Conservation (phyloP, 108 stramenopile genomes). For the Cyclotella baltica region DNA sequence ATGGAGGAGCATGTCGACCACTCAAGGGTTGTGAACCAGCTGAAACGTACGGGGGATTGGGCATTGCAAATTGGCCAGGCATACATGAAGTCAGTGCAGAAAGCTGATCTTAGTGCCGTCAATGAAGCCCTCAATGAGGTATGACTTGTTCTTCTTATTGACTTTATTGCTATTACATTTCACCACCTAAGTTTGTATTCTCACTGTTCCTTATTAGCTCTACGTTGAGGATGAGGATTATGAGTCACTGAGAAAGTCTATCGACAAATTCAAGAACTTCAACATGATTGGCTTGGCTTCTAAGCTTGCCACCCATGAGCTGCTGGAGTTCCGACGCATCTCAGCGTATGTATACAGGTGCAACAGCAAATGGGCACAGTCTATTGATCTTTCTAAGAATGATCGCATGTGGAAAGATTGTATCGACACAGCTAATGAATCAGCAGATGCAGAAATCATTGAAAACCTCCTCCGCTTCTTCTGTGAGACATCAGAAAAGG, state of each 20-base stretch:
- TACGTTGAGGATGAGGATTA: constrained; percentile 99
- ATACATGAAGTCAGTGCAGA: constrained; percentile 98
- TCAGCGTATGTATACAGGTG: constrained; percentile 98
- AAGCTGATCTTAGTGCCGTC: constrained; percentile 95
- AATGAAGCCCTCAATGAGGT: constrained; percentile 98
- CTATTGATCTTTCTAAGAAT: constrained; percentile 96
- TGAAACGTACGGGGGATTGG: constrained; percentile 94
- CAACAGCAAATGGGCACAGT: constrained; percentile 97
- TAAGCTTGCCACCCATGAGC: constrained; percentile 96
- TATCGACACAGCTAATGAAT: constrained; percentile 98
- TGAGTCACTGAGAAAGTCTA: constrained; percentile 91
- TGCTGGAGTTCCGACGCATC: constrained; percentile 99
- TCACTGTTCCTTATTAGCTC: constrained; percentile 39
- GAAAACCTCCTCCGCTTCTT: constrained; percentile 98
- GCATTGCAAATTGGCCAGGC: constrained; percentile 90
- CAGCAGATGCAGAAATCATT: constrained; percentile 90
- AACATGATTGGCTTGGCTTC: constrained; percentile 98
- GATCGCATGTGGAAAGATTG: constrained; percentile 99
- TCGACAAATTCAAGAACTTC: constrained; percentile 99
- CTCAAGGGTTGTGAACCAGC: constrained; percentile 96
- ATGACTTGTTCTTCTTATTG: no score
- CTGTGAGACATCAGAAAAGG: constrained; percentile 97
- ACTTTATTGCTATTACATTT: no score
- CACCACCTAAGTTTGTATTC: not conserved
- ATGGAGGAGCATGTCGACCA: constrained; percentile 96